phyloP scores from a whole-genome alignment of 306 rosid species.

The Bauhinia variegata region DNA sequence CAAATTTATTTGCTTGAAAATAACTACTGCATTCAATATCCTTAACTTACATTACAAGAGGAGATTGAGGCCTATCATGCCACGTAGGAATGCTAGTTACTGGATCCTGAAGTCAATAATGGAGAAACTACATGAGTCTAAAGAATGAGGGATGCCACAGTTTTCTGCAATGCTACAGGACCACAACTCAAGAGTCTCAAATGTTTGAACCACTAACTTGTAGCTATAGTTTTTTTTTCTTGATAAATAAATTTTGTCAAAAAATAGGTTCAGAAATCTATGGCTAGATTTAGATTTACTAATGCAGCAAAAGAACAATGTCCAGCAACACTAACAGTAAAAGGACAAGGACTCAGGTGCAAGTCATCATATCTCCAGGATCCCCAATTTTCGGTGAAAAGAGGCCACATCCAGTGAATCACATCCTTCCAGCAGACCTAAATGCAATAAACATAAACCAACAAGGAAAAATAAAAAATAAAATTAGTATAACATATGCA shows the following conservation, averaged over 20 bases:
- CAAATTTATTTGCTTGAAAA: conserved; percentile 9
- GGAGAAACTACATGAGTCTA: conserved; percentile 16
- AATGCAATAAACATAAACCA: conserved; percentile 6
- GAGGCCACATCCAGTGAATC: conserved; percentile 95
- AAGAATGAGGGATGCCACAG: conserved; percentile 16
- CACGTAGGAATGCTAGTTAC: conserved; percentile 75
- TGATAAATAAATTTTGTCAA: too few species aligned
- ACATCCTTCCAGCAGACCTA: conserved; percentile 86
- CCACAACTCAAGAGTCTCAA: conserved; percentile 16
- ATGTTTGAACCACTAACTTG: conserved; percentile 16
- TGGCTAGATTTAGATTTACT: not conserved
- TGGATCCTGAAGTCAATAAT: conserved; percentile 67
- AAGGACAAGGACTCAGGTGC: conserved; percentile 72
- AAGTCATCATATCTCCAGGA: conserved; percentile 73
- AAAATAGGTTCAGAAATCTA: too few species aligned
- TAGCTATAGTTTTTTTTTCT: not conserved
- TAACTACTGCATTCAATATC: not conserved
- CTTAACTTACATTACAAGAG: conserved; percentile 67
- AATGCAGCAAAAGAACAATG: conserved; percentile 17
- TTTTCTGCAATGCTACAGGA: conserved; percentile 4
- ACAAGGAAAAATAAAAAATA: conserved; percentile 12
- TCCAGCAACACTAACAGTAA: conserved; percentile 58
- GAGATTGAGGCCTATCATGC: conserved; percentile 69
- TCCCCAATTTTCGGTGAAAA: conserved; percentile 80
- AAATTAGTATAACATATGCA: conserved; percentile 18